Base-by-base conservation (phyloP, 1,139 yeast genomes). In the Candida dubliniensis region DNA sequence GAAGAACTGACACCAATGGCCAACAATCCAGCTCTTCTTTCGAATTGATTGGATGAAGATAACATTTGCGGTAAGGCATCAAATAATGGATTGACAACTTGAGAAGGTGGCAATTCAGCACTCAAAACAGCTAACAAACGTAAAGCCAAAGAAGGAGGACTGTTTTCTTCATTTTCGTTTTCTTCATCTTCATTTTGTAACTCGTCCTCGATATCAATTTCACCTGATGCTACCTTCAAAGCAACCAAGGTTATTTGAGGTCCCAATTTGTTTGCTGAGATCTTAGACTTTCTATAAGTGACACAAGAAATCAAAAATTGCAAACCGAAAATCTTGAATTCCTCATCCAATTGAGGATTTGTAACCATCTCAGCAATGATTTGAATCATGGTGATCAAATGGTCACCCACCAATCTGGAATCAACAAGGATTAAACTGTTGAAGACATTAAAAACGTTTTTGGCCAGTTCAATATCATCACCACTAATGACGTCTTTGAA, bases 81-180 rank as follows among this genome's bases (percentile, higher is more conserved):
- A 52, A 91, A 76, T 49, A 93, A 77, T 45, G 96, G 93, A 49
- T 76, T 78, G 53, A 90, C 82, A 47, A 88, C 96, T 66, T 93
- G 99, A 40, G 90, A 79, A 43, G 99, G 96, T 44, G 99, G 96
- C 57, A 95, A 75, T 59, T 85, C 89, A 38, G 84, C 76, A 24
- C 98, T 79, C 56, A 93, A 80, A 59, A 81, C 79, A 45, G 91
- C 87, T 45, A 93, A 67, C 52, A 93, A 74, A 68, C 96, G 81
- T 57, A 90, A 77, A 15, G 96, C 96, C 56, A 89, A 77, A 43
- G 85, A 69, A 31, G 84, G 70, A 48, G 96, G 96, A 46, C 84
- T 77, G 58, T 82, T 87, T 67, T 91, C 98, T 67, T 89, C 96
- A 60, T 89, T 90, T 66, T 89, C 96, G 55, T 87, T 91, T 57